Base-by-base conservation (phyloP, 2,329 filamentous ascomycete genomes). In the Diaporthe citrichinensis region DNA sequence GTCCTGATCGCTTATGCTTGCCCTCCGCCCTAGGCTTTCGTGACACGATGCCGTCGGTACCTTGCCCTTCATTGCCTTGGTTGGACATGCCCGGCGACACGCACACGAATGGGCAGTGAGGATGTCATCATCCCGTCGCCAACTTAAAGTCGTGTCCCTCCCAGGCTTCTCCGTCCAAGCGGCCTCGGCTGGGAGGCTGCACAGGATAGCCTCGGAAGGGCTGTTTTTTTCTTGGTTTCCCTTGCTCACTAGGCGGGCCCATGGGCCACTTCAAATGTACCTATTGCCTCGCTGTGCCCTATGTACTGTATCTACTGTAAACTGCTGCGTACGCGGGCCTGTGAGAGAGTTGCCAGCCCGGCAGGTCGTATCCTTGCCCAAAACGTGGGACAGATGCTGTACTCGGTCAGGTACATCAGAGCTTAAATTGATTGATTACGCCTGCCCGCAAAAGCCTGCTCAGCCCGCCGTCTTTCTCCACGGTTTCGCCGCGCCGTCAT, bases 81-180 rank as follows among this genome's bases (percentile, higher is more conserved):
- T 58, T 71, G 73, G 73, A 65, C 73, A 74, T 36, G 46, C 36
- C 55, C 34, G 73, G 65, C 73, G 73, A 71, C 68, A 72, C 59
- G 57, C 41, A 41, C 31, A 34, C 46, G 58, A 67, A 55, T 61
- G 36, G 44, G 41, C 58, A 46, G 28, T 39, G 44, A 59, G 39
- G 20, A 67, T 55, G 46, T 46, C 71, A 58, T 73, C 71, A 73
- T 67, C 36, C 34, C n/a, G 36, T 67, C 51, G 44, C 71, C 71
- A 67, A 69, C 49, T 25, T 55, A 49, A n/a, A n/a, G 71, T 73
- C 71, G 36, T 59, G 71, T 61, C 34, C 51, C 36, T 41, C 23
- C 46, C 25, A 58, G 25, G 55, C 55, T 61, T 55, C 14, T 41
- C 65, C 65, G 28, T 44, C 69, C 61, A 49, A 65, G 61, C 25